Percentiles rank a stretch among this genome's conserved stretches.
Conservation (phyloP, 352 stramenopile genomes). For the Elongisporangium prolatum region DNA sequence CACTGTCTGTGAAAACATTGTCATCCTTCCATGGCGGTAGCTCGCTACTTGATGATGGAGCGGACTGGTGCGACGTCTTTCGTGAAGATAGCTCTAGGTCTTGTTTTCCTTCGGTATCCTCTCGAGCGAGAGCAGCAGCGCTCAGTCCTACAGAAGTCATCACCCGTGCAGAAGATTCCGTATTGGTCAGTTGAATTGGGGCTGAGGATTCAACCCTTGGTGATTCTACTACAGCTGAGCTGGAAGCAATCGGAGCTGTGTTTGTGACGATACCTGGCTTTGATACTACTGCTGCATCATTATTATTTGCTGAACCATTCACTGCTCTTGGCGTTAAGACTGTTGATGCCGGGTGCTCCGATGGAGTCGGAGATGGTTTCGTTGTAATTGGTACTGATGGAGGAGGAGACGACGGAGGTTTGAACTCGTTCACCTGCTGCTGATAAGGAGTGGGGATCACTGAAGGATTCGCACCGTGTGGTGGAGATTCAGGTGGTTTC, state of each 20-base stretch:
- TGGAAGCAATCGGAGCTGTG: not conserved
- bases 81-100: not conserved
- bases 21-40: slow-evolving; percentile 26
- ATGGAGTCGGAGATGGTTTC: not conserved
- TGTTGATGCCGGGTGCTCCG: not conserved
- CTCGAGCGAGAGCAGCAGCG: not conserved
- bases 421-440: slow-evolving; percentile 7
- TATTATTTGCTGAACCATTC: not conserved
- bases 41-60: slow-evolving; percentile 5
- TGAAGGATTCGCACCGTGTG: not conserved
- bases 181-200: not conserved
- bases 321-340: not conserved
- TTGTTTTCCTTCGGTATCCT: not conserved
- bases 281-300: not conserved
- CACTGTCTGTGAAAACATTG: slow-evolving; percentile 21
- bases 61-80: not conserved
- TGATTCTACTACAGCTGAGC: not conserved
- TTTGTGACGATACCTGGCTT: not conserved
- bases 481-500: not conserved
- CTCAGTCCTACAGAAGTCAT: not conserved
- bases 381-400: slow-evolving; percentile 3
- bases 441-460: slow-evolving; percentile 2
- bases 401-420: slow-evolving; percentile 16
- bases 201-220: not conserved
- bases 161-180: not conserved